A percentile compares a stretch with the other conserved stretches of the same genome.
These are phyloP conservation scores for Alloteropsis semialata DNA, from an alignment of 176 grass and related monocot species.

Conservation along the genomic window DNA sequence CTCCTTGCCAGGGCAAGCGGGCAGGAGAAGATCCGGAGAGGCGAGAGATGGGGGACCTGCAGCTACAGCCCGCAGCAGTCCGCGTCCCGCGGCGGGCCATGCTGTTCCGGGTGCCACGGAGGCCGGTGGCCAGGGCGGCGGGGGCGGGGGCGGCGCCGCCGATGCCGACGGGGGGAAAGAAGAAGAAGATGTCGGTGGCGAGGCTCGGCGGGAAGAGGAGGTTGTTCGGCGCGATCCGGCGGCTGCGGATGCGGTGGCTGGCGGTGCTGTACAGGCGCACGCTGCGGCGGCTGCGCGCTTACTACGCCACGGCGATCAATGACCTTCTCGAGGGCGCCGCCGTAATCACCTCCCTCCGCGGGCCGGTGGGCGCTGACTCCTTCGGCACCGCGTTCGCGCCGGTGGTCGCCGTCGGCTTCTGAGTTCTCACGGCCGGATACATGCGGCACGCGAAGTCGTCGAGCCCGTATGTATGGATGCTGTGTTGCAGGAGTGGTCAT, in stretches of 20 bases:
- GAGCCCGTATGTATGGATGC: background rate
- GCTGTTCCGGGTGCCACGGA: conserved; percentile 39
- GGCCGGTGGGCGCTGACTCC: conserved; percentile 39
- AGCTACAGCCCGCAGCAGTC: background rate
- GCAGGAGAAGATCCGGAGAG: background rate
- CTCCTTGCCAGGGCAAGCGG: background rate
- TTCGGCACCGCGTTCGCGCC: conserved; percentile 60
- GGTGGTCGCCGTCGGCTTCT: conserved; percentile 30
- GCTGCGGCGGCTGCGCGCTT: conserved; percentile 52
- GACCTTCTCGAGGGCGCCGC: conserved; percentile 61
- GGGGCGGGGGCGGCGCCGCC: background rate
- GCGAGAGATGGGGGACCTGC: conserved; percentile 6
- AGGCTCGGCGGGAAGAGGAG: conserved; percentile 45
- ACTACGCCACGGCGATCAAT: conserved; percentile 42
- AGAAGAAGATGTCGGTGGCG: conserved; percentile 52
- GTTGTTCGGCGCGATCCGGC: conserved; percentile 39
- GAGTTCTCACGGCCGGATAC: background rate
- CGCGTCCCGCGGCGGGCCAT: background rate
- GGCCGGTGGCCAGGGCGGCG: background rate
- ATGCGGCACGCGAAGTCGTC: background rate
- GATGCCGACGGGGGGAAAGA: background rate
- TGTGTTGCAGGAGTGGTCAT: background rate
- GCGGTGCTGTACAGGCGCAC: conserved; percentile 45
- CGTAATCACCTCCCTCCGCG: conserved; percentile 17
- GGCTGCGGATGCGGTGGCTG: conserved; percentile 49